A percentile compares a stretch with the other conserved stretches of the same genome.
These are phyloP conservation scores for Fusarium sp. DNA, from an alignment of 2,329 filamentous ascomycete species.

Conservation along the genomic window DNA sequence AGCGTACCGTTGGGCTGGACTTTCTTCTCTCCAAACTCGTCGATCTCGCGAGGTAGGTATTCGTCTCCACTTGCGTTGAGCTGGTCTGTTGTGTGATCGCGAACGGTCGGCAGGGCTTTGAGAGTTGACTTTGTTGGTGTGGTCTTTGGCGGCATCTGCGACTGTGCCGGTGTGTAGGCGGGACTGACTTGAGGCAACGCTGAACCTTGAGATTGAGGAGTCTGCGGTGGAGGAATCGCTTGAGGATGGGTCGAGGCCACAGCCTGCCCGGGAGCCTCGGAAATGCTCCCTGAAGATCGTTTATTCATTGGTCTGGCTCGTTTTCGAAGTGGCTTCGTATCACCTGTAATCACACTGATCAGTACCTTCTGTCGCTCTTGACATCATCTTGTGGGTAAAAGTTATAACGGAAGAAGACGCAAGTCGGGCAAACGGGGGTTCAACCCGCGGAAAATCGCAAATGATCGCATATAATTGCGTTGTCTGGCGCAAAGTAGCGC, in stretches of 20 bases:
- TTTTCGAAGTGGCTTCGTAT: slow-evolving; percentile 64
- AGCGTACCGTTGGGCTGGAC: slow-evolving; percentile 86
- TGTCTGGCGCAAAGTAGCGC: slow-evolving; percentile 35
- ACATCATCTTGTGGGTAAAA: background rate
- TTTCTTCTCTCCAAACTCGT: slow-evolving; percentile 95
- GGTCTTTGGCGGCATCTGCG: slow-evolving; percentile 77
- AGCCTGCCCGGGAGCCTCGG: slow-evolving; percentile 70
- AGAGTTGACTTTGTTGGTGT: slow-evolving; percentile 86
- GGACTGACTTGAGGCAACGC: slow-evolving; percentile 60
- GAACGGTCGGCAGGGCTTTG: slow-evolving; percentile 94
- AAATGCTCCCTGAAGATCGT: slow-evolving; percentile 63
- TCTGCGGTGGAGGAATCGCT: slow-evolving; percentile 64
- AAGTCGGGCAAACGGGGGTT: slow-evolving; percentile 50
- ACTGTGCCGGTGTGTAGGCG: slow-evolving; percentile 56
- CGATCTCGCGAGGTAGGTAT: slow-evolving; percentile 92
- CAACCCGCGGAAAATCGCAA: slow-evolving; percentile 26
- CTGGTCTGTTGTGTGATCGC: slow-evolving; percentile 97
- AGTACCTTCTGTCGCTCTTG: slow-evolving; percentile 27
- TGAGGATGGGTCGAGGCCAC: slow-evolving; percentile 60
- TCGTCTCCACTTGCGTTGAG: slow-evolving; percentile 90
- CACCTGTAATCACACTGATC: slow-evolving; percentile 57
- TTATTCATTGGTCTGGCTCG: slow-evolving; percentile 74
- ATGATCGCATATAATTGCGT: slow-evolving; percentile 7
- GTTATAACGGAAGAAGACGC: slow-evolving; percentile 48
- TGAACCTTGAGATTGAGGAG: slow-evolving; percentile 65